phyloP scores from a whole-genome alignment of 768 basidiomycete species.

The Tricholoma saponaceum region DNA sequence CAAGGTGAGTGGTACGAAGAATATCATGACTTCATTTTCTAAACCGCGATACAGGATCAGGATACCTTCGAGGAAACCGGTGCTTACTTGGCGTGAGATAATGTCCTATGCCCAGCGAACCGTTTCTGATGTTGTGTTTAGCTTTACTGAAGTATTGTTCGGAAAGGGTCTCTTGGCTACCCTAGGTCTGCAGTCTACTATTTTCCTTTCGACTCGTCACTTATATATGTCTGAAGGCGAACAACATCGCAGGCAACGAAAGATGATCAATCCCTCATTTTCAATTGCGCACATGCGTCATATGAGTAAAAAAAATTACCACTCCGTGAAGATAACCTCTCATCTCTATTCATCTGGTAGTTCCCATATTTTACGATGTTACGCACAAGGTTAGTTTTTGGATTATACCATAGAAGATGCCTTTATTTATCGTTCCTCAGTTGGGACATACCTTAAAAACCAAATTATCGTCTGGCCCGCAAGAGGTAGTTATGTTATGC shows the following conservation, averaged over 20 bases:
- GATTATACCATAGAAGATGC: not conserved
- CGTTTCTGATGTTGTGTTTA: no score
- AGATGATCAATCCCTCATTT: conserved; percentile 35
- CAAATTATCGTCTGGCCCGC: conserved; percentile 8
- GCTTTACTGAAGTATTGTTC: conserved; percentile 1
- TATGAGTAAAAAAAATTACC: conserved; percentile 6
- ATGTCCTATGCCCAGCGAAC: no score
- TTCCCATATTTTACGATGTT: conserved; percentile 14
- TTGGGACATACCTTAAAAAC: conserved; percentile 3
- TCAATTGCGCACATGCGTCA: conserved; percentile 30
- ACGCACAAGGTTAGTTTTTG: conserved; percentile 7
- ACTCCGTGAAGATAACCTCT: not conserved
- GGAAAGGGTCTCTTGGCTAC: conserved; percentile 4
- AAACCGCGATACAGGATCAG: conserved; percentile 2
- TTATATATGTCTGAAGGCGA: conserved; percentile 5
- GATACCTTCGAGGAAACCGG: conserved; percentile 33
- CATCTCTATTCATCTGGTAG: not conserved
- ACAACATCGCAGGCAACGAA: conserved; percentile 23
- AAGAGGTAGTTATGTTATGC: conserved; percentile 4
- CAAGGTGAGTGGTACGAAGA: conserved; percentile 19
- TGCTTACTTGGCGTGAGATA: conserved; percentile 27
- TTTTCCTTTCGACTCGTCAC: not conserved
- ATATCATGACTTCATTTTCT: not conserved
- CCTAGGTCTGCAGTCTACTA: not conserved
- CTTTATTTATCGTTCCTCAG: not conserved